Percentiles rank a stretch among this genome's conserved stretches.
Evolutionary conservation across 1,284 basidiomycete genomes (phyloP).

Genomic region (Malassezia sympodialis): DNA sequence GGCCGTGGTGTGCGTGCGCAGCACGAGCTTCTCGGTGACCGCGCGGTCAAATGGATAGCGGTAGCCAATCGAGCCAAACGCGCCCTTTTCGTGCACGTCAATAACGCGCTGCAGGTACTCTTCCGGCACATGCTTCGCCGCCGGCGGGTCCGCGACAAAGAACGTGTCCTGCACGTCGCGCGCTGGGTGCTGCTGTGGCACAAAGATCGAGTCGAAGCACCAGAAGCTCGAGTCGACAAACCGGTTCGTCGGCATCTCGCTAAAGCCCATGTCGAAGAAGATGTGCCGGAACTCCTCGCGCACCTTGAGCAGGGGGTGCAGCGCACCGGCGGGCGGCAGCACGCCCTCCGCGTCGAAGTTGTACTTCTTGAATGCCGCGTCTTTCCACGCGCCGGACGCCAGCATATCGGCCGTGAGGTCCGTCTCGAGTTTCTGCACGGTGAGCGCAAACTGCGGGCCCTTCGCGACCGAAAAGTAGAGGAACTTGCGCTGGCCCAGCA

Average conservation of each 20-base stretch:
- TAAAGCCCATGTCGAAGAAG: slow-evolving; percentile 99
- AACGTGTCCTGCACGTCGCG: slow-evolving; percentile 98
- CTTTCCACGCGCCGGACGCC: slow-evolving; percentile 53
- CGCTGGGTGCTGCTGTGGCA: slow-evolving; percentile 97
- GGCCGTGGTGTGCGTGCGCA: slow-evolving; percentile 95
- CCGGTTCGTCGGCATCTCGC: slow-evolving; percentile 96
- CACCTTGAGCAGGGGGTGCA: slow-evolving; percentile 94
- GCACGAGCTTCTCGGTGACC: slow-evolving; percentile 80
- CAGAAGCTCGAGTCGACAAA: slow-evolving; percentile 98
- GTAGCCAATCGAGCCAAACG: slow-evolving; percentile 91
- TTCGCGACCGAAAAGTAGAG: slow-evolving; percentile 87
- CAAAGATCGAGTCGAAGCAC: slow-evolving; percentile 98
- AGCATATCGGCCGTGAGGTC: slow-evolving; percentile 95
- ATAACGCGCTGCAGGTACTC: slow-evolving; percentile 85
- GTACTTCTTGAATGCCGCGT: slow-evolving; percentile 76
- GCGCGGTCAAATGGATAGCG: slow-evolving; percentile 89
- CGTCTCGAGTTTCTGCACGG: slow-evolving; percentile 91
- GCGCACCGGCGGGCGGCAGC: slow-evolving; percentile 73
- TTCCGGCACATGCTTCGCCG: slow-evolving; percentile 65
- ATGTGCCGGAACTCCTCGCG: slow-evolving; percentile 95
- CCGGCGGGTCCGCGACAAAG: slow-evolving; percentile 86
- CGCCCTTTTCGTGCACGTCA: slow-evolving; percentile 77
- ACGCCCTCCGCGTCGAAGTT: slow-evolving; percentile 96
- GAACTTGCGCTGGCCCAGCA: slow-evolving; percentile 60
- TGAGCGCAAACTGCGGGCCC: slow-evolving; percentile 78